Evolutionary conservation across 2,329 filamentous ascomycete species (phyloP).

Genomic region (Grosmannia clavigera): DNA sequence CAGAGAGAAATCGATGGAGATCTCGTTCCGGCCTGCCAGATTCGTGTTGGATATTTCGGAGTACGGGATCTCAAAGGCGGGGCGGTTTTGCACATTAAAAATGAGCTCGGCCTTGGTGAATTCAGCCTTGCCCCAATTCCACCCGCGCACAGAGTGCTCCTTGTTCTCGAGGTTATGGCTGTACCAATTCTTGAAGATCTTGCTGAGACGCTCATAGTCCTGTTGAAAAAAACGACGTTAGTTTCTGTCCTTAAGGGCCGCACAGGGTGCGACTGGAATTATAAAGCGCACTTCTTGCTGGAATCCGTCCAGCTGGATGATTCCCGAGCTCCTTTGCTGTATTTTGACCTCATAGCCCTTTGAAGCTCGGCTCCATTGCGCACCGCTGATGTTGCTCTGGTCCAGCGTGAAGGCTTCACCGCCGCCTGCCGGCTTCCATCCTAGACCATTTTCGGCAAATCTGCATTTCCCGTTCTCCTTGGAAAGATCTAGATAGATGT

Average conservation of each 20-base stretch:
- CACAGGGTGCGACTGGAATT: background rate
- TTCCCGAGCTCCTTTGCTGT: slow-evolving; percentile 66
- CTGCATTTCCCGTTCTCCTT: slow-evolving; percentile 87
- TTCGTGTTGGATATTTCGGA: slow-evolving; percentile 97
- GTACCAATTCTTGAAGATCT: slow-evolving; percentile 98
- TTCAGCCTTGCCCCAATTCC: slow-evolving; percentile 99
- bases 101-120: slow-evolving; percentile 89
- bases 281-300: slow-evolving; percentile 51
- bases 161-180: slow-evolving; percentile 83
- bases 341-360: slow-evolving; percentile 93
- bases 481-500: slow-evolving; percentile 91
- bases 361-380: slow-evolving; percentile 89
- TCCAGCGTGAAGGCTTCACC: slow-evolving; percentile 92
- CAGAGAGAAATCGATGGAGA: slow-evolving; percentile 85
- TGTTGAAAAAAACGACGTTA: slow-evolving; percentile 19
- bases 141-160: slow-evolving; percentile 88
- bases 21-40: slow-evolving; percentile 91
- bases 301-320: slow-evolving; percentile 93
- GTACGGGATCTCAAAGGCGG: slow-evolving; percentile 93
- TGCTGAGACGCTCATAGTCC: slow-evolving; percentile 81
- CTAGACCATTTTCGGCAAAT: slow-evolving; percentile 86
- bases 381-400: slow-evolving; percentile 67
- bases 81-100: slow-evolving; percentile 94
- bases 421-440: slow-evolving; percentile 82
- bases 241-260: background rate